Evolutionary conservation across 805 yeast species (phyloP).

Genomic region (Saturnispora diversa): DNA sequence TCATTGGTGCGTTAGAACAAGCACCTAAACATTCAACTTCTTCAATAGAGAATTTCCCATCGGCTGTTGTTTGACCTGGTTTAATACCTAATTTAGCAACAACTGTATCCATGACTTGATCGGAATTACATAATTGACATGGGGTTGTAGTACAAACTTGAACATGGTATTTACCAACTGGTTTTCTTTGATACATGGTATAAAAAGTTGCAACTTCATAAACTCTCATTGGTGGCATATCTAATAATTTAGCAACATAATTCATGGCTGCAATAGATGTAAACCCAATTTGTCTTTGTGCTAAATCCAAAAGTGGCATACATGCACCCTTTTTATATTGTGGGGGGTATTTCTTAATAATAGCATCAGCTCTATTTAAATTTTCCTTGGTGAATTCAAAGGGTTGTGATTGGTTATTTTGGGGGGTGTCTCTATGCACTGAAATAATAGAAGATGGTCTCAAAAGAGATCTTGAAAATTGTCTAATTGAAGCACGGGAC

Average conservation of each 20-base stretch:
- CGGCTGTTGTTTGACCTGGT: constrained; percentile 73
- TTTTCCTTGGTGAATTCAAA: constrained; percentile 68
- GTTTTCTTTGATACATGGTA: constrained; percentile 82
- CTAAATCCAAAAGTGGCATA: constrained; percentile 80
- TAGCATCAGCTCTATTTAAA: constrained; percentile 57
- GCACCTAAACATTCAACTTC: constrained; percentile 92
- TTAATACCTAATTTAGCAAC: constrained; percentile 50
- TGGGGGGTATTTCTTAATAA: constrained; percentile 73
- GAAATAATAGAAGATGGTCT: constrained; percentile 32
- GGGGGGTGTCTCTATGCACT: constrained; percentile 66
- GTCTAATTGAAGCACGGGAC: background rate
- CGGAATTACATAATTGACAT: constrained; percentile 78
- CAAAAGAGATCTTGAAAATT: background rate
- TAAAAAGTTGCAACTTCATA: constrained; percentile 89
- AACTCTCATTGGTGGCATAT: constrained; percentile 91
- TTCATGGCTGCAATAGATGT: constrained; percentile 84
- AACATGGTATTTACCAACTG: constrained; percentile 76
- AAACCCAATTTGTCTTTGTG: constrained; percentile 82
- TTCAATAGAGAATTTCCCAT: constrained; percentile 68
- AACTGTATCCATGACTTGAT: constrained; percentile 66
- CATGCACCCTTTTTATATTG: constrained; percentile 83
- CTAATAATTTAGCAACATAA: constrained; percentile 75
- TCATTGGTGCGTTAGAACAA: constrained; percentile 86
- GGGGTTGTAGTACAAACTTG: constrained; percentile 90
- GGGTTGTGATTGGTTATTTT: constrained; percentile 58